Percentiles rank a stretch among this genome's conserved stretches.
These are phyloP conservation scores for Nannochloropsis gaditana DNA, from an alignment of 108 stramenopile species.

Conservation along the genomic window DNA sequence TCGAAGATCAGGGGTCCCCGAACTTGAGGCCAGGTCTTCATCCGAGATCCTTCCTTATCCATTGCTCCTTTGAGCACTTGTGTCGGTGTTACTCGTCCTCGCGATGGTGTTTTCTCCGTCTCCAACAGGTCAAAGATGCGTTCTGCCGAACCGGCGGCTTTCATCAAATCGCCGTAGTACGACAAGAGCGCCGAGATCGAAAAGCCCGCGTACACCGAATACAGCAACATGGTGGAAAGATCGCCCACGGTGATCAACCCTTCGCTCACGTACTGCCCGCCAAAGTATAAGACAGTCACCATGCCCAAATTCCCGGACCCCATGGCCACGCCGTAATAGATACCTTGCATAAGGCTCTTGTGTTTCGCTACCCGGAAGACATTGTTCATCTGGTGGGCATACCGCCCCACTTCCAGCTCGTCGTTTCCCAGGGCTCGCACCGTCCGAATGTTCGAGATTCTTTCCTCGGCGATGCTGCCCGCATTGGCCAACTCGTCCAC, in stretches of 20 bases:
- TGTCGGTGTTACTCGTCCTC: neutral
- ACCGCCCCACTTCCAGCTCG: neutral
- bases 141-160: slow-evolving; percentile 33
- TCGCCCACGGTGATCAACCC: slow-evolving; percentile 41
- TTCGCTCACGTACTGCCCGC: slow-evolving; percentile 37
- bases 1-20: neutral
- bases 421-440: slow-evolving; percentile 27
- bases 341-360: neutral
- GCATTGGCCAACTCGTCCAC: slow-evolving; percentile 29
- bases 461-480: slow-evolving; percentile 42
- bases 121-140: slow-evolving; percentile 37
- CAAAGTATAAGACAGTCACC: slow-evolving; percentile 44
- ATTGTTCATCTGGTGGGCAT: slow-evolving; percentile 9
- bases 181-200: slow-evolving; percentile 10
- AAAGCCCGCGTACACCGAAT: slow-evolving; percentile 6
- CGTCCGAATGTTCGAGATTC: slow-evolving; percentile 33
- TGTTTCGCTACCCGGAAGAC: slow-evolving; percentile 3
- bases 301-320: slow-evolving; percentile 28
- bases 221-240: slow-evolving; percentile 18
- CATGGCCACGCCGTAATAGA: neutral
- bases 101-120: neutral
- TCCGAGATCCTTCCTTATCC: neutral
- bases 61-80: neutral
- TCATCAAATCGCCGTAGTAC: neutral
- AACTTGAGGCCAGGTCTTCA: neutral